Conservation (phyloP, 73 alveolate genomes). For the Paraurostyla sp. region DNA sequence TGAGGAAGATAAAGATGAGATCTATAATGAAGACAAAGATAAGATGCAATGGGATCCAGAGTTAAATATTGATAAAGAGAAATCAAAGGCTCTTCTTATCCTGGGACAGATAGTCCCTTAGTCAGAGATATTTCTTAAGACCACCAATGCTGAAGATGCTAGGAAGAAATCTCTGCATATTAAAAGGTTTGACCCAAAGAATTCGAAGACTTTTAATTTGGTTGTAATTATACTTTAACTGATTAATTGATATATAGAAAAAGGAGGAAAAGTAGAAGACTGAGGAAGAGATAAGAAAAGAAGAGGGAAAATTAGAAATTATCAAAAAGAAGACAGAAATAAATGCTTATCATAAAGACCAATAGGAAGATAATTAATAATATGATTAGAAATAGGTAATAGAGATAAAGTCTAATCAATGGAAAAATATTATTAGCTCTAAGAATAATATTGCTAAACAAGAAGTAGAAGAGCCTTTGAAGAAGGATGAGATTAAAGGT, state of each 20-base stretch:
- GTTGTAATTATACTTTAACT: not conserved
- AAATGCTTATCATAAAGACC: too few species aligned
- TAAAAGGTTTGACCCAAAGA: conserved; percentile 49
- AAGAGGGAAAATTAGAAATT: not conserved
- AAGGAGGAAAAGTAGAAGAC: not conserved
- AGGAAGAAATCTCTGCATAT: conserved; percentile 9
- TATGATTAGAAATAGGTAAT: too few species aligned
- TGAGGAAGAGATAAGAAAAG: not conserved
- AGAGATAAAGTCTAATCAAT: too few species aligned
- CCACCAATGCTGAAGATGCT: not conserved
- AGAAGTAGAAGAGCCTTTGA: not conserved
- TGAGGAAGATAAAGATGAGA: conserved; percentile 9
- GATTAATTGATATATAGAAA: not conserved
- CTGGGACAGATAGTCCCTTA: conserved; percentile 48
- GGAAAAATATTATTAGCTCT: not conserved
- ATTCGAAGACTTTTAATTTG: not conserved
- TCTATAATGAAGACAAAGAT: not conserved
- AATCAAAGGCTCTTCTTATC: not conserved
- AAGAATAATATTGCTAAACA: not conserved
- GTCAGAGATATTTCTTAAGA: conserved; percentile 30
- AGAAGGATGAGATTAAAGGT: not conserved
- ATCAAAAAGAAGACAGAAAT: too few species aligned
- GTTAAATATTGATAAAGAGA: conserved; percentile 26
- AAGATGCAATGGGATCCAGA: conserved; percentile 49
- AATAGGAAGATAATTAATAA: too few species aligned